These are phyloP conservation scores for Mycena vitilis DNA, from an alignment of 768 basidiomycete species.

Conservation along the genomic window DNA sequence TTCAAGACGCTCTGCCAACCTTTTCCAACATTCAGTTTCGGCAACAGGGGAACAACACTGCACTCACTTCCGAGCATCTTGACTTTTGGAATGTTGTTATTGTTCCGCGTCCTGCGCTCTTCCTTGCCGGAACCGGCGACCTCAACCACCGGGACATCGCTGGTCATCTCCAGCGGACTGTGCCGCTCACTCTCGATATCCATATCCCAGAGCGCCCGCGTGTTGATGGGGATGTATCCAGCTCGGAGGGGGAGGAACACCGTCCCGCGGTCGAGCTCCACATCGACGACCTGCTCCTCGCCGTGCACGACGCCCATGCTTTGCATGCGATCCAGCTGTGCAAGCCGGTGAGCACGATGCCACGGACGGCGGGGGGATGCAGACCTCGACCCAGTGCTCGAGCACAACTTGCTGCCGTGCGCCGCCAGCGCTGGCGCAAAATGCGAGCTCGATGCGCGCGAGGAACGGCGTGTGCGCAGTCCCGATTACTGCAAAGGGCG, in stretches of 20 bases:
- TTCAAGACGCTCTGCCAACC: constrained; percentile 46
- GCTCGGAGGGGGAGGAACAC: constrained; percentile 48
- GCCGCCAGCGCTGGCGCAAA: constrained; percentile 46
- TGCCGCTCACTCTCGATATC: constrained; percentile 24
- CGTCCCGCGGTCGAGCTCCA: constrained; percentile 63
- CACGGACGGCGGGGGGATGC: constrained; percentile 27
- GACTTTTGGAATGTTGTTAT: constrained; percentile 27
- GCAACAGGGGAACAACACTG: not conserved
- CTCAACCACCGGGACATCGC: not conserved
- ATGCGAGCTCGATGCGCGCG: constrained; percentile 58
- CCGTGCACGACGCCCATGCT: constrained; percentile 49
- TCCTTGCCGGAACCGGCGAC: constrained; percentile 9
- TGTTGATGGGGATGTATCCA: constrained; percentile 46
- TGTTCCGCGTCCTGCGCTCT: constrained; percentile 28
- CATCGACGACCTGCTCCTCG: constrained; percentile 64
- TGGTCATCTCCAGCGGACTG: constrained; percentile 4
- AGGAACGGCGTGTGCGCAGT: constrained; percentile 56
- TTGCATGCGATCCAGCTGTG: constrained; percentile 57
- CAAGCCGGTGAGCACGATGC: constrained; percentile 1
- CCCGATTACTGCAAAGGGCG: constrained; percentile 61
- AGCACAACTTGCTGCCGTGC: constrained; percentile 51
- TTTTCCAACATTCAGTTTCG: constrained; percentile 9
- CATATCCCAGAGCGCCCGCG: constrained; percentile 54
- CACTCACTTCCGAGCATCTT: constrained; percentile 30
- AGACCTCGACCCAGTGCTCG: constrained; percentile 69